A percentile compares a stretch with the other conserved stretches of the same genome.
These are phyloP conservation scores for Chlamydomonas sp. DNA, from an alignment of 139 green algal genomes.

Conservation along the genomic window DNA sequence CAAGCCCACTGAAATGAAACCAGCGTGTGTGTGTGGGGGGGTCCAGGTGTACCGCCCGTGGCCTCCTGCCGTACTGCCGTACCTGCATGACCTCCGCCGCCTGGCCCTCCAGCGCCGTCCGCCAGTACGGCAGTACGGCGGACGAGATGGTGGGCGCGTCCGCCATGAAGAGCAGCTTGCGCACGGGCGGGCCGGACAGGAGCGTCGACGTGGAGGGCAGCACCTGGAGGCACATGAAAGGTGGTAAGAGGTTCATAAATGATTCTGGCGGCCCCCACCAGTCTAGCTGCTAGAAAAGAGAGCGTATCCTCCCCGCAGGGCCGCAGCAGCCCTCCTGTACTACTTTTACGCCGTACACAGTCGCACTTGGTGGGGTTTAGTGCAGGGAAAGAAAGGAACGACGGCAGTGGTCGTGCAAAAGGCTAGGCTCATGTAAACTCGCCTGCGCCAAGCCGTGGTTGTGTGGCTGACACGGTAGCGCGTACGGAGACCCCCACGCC, in stretches of 20 bases:
- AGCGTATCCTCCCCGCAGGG: too few relatives aligned
- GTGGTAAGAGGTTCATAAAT: not conserved
- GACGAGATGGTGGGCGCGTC: constrained; percentile 38
- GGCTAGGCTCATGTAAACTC: too few relatives aligned
- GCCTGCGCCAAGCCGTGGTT: too few relatives aligned
- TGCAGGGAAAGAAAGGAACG: too few relatives aligned
- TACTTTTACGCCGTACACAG: too few relatives aligned
- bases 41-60: not conserved
- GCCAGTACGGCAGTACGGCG: constrained; percentile 74
- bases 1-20: too few relatives aligned
- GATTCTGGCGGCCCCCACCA: not conserved
- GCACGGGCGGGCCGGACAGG: constrained; percentile 66
- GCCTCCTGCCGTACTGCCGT: not conserved
- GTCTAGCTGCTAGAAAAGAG: not conserved
- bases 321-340: too few relatives aligned
- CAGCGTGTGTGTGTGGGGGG: too few relatives aligned
- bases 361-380: too few relatives aligned
- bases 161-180: constrained; percentile 93
- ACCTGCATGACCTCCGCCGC: constrained; percentile 46
- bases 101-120: not conserved
- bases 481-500: too few relatives aligned
- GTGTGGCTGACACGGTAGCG: too few relatives aligned
- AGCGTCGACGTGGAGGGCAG: constrained; percentile 59
- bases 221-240: not conserved
- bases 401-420: too few relatives aligned